phyloP scores from a whole-genome alignment of 352 stramenopile species.

The Globisporangium solare region DNA sequence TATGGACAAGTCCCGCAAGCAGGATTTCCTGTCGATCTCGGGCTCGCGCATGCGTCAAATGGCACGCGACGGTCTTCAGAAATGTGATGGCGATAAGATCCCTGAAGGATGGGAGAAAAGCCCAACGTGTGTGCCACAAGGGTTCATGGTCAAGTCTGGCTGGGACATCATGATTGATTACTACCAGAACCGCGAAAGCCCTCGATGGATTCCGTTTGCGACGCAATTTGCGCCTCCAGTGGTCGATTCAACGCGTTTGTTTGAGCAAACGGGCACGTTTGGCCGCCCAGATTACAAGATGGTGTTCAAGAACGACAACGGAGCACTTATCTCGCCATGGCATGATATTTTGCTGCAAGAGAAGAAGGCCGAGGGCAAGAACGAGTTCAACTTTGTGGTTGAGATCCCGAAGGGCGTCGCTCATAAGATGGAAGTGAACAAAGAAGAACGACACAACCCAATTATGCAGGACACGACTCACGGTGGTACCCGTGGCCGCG shows the following conservation, averaged over 20 bases:
- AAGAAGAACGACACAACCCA: constrained; percentile 90
- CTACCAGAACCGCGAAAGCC: constrained; percentile 94
- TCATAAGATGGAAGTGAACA: constrained; percentile 99
- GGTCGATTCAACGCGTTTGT: constrained; percentile 37
- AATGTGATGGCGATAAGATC: constrained; percentile 80
- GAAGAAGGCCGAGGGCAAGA: constrained; percentile 38
- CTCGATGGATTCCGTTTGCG: constrained; percentile 75
- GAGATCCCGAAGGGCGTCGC: constrained; percentile 98
- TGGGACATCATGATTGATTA: constrained; percentile 99
- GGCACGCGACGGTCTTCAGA: constrained; percentile 91
- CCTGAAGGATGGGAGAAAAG: constrained; percentile 67
- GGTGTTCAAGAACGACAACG: constrained; percentile 62
- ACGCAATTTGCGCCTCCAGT: constrained; percentile 56
- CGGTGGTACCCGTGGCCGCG: constrained; percentile 89
- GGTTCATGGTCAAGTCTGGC: constrained; percentile 98
- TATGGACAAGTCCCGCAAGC: constrained; percentile 86
- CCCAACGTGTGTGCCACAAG: constrained; percentile 93
- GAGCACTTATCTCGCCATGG: constrained; percentile 92
- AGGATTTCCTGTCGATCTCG: constrained; percentile 98
- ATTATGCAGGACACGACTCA: constrained; percentile 99
- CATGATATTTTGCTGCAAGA: constrained; percentile 94
- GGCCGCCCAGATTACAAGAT: constrained; percentile 75
- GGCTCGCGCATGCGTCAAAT: constrained; percentile 97
- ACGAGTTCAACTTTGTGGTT: constrained; percentile 95
- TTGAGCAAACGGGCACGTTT: constrained; percentile 61